phyloP scores from a whole-genome alignment of 352 stramenopile species.

The Phytophthora palmivora region DNA sequence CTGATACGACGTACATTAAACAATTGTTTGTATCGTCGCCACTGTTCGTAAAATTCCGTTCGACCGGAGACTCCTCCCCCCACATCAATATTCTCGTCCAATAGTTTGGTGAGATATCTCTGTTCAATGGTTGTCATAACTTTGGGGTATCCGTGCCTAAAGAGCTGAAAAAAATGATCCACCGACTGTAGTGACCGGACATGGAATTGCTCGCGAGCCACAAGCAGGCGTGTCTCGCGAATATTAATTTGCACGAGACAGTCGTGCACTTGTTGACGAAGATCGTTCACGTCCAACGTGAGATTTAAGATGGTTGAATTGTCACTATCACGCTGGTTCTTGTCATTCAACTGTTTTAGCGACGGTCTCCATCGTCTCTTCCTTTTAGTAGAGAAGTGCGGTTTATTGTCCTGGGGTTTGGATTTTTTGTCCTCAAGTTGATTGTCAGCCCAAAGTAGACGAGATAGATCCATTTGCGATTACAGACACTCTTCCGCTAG shows the following conservation, averaged over 20 bases:
- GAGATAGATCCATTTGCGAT: conserved; percentile 4
- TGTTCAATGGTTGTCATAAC: conserved; percentile 7
- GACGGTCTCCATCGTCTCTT: conserved; percentile 16
- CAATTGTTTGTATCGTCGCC: conserved; percentile 52
- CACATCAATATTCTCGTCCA: conserved; percentile 38
- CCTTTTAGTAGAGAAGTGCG: neutral
- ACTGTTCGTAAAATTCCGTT: conserved; percentile 48
- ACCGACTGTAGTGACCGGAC: conserved; percentile 28
- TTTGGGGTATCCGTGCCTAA: conserved; percentile 28
- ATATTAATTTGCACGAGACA: conserved; percentile 31
- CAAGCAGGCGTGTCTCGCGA: conserved; percentile 28
- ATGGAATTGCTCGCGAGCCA: conserved; percentile 40
- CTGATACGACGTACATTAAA: conserved; percentile 34
- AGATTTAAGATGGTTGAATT: conserved; percentile 32
- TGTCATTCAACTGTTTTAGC: conserved; percentile 2
- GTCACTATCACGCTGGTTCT: conserved; percentile 23
- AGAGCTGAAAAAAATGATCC: conserved; percentile 47
- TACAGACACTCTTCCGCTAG: neutral
- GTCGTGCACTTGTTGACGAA: conserved; percentile 37
- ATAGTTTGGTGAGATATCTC: conserved; percentile 26
- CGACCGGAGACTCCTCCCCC: conserved; percentile 21
- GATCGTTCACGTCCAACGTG: conserved; percentile 40
- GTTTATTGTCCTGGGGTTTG: neutral
- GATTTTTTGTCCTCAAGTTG: conserved; percentile 8
- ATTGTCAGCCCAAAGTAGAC: conserved; percentile 4